Base-by-base conservation (phyloP, 352 stramenopile genomes). In the Aphanomyces invadans region DNA sequence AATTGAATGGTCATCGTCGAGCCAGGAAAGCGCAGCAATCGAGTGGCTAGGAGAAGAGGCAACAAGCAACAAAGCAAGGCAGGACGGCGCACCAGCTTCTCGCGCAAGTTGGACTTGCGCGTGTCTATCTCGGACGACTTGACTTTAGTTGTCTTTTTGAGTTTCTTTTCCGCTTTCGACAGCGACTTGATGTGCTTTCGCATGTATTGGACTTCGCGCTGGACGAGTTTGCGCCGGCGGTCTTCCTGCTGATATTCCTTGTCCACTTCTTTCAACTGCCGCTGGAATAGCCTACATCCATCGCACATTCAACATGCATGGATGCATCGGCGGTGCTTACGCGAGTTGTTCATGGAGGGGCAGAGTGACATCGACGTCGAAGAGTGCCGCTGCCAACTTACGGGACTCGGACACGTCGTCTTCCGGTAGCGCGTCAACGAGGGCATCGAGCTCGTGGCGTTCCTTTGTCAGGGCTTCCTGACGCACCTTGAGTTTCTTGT, bases 11-110 rank as follows among this genome's bases (percentile, higher is more conserved):
- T n/a, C n/a, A n/a, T n/a, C n/a, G n/a, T n/a, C n/a, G n/a, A n/a
- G n/a, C n/a, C n/a, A n/a, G n/a, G n/a, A n/a, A n/a, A n/a, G n/a
- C n/a, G n/a, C n/a, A n/a, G n/a, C n/a, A n/a, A n/a, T n/a, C n/a
- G n/a, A n/a, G n/a, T n/a, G n/a, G n/a, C n/a, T n/a, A n/a, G n/a
- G n/a, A n/a, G n/a, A n/a, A n/a, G n/a, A n/a, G n/a, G n/a, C n/a
- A n/a, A n/a, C n/a, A n/a, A n/a, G n/a, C n/a, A n/a, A n/a, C n/a
- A n/a, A n/a, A n/a, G n/a, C n/a, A n/a, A n/a, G n/a, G n/a, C n/a
- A n/a, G n/a, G n/a, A n/a, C n/a, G n/a, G n/a, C n/a, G 49, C 12
- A 57, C 49, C 49, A 57, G 19, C 19, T 57, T 57, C 49, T 57
- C 49, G 25, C 49, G 49, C 12, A 57, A n/a, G 23, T 29, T 57